Conservation (phyloP, 257 asterid genomes). For the Leptodermis oblonga region DNA sequence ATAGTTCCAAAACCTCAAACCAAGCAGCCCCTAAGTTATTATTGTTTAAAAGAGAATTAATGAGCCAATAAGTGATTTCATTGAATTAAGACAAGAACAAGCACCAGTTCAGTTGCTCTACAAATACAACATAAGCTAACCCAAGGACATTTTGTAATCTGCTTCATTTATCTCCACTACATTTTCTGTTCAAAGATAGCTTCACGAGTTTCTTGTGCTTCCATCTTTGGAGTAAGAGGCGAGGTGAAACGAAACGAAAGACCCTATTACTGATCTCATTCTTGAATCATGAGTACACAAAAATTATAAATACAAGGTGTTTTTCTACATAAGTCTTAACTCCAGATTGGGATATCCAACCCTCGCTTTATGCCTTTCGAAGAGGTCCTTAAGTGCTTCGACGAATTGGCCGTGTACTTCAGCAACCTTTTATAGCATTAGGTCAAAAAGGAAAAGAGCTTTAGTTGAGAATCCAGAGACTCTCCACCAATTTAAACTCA, state of each 20-base stretch:
- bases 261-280: neutral
- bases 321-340: conserved; percentile 17
- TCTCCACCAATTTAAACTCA: neutral
- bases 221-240: too few relatives aligned
- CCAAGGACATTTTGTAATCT: too few relatives aligned
- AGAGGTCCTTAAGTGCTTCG: conserved; percentile 56
- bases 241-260: too few relatives aligned
- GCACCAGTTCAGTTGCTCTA: too few relatives aligned
- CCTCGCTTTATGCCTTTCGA: conserved; percentile 62
- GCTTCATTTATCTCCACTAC: neutral
- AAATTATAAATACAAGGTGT: neutral
- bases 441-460: neutral
- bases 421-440: conserved; percentile 37
- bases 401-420: conserved; percentile 65
- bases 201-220: neutral
- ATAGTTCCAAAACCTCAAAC: too few relatives aligned
- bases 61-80: too few relatives aligned
- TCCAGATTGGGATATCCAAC: conserved; percentile 46
- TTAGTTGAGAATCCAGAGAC: neutral
- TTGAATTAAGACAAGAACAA: too few relatives aligned
- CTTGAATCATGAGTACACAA: neutral
- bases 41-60: too few relatives aligned
- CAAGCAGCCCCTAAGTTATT: too few relatives aligned
- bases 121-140: neutral
- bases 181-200: neutral